phyloP scores from a whole-genome alignment of 1,139 yeast species.

The Kluyveromyces sp. region DNA sequence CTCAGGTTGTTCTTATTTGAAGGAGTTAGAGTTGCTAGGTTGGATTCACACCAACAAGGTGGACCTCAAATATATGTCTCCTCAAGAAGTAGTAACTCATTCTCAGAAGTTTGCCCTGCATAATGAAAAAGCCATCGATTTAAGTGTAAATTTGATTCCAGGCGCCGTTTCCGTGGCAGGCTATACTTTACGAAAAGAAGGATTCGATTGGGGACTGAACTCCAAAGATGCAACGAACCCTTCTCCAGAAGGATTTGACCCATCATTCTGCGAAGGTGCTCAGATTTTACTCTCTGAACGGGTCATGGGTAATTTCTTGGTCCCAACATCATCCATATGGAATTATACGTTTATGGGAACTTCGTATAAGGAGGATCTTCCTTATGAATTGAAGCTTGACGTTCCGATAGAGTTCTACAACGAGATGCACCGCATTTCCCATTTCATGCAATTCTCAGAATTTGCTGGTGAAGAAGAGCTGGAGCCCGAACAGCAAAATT shows the following conservation, averaged over 20 bases:
- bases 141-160: slow-evolving; percentile 69
- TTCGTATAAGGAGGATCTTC: slow-evolving; percentile 58
- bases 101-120: slow-evolving; percentile 37
- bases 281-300: slow-evolving; percentile 73
- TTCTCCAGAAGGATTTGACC: slow-evolving; percentile 59
- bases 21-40: slow-evolving; percentile 58
- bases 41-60: slow-evolving; percentile 77
- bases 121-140: slow-evolving; percentile 42
- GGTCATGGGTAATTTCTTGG: slow-evolving; percentile 74
- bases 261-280: slow-evolving; percentile 51
- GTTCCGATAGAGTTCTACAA: slow-evolving; percentile 78
- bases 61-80: slow-evolving; percentile 55
- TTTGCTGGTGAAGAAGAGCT: slow-evolving; percentile 48
- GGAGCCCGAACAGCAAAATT: slow-evolving; percentile 71
- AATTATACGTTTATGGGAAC: slow-evolving; percentile 87
- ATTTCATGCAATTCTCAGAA: slow-evolving; percentile 68
- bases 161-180: slow-evolving; percentile 80
- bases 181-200: slow-evolving; percentile 53
- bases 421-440: slow-evolving; percentile 82
- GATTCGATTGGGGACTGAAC: slow-evolving; percentile 68
- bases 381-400: slow-evolving; percentile 65
- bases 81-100: slow-evolving; percentile 64
- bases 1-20: slow-evolving; percentile 32
- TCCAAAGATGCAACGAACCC: slow-evolving; percentile 43
- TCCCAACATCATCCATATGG: slow-evolving; percentile 84